Evolutionary conservation across 345 rosid genomes (phyloP).

Genomic region (Tarenaya hassleriana): DNA sequence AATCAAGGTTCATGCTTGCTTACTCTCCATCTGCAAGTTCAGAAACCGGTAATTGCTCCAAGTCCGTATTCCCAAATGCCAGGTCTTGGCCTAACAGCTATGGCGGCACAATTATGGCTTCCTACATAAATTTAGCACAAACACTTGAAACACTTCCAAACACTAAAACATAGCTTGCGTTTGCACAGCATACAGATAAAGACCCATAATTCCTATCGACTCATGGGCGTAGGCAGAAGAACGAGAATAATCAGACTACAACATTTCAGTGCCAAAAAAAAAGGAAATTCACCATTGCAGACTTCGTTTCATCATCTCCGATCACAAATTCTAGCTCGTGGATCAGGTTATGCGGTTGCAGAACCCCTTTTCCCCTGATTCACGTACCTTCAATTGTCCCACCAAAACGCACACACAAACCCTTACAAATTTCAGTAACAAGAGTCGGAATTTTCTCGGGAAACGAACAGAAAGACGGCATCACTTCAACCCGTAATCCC

Average conservation of each 20-base stretch:
- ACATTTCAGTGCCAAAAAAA: no score
- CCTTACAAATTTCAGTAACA: neutral
- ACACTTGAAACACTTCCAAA: neutral
- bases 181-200: no score
- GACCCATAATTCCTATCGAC: no score
- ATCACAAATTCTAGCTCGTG: conserved; percentile 66
- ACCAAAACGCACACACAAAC: conserved; percentile 7
- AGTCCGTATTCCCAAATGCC: conserved; percentile 97
- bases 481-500: neutral
- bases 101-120: conserved; percentile 86
- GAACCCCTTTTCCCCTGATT: conserved; percentile 84
- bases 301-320: conserved; percentile 45
- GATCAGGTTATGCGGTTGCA: conserved; percentile 80
- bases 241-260: no score
- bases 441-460: neutral
- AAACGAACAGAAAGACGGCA: no score
- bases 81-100: conserved; percentile 92
- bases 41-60: conserved; percentile 70
- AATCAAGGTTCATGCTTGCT: conserved; percentile 12
- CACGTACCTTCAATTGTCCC: conserved; percentile 71
- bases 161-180: neutral
- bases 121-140: conserved; percentile 36
- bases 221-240: no score
- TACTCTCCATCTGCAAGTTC: conserved; percentile 80
- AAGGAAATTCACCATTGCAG: conserved; percentile 59